Base-by-base conservation (phyloP, 345 rosid genomes). In the Brassica nigra region DNA sequence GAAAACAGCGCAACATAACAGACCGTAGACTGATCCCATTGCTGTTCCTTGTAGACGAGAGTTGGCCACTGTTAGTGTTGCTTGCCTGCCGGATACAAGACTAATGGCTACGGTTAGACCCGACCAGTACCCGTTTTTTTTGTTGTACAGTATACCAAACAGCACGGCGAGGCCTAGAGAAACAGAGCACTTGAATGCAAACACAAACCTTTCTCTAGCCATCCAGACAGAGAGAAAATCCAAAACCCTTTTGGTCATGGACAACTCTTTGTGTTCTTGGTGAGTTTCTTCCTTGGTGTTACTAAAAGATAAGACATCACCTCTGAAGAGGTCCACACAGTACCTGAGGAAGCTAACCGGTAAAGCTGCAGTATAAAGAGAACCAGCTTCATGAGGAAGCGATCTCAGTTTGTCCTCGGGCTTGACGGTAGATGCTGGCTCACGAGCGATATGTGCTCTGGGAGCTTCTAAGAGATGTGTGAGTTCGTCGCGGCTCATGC, bases 21-120 rank as follows among this genome's bases (percentile, higher is more conserved):
- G 61, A 64, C 90, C 93, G 8, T 91, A 91, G 36, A 89, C 86
- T 15, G 96, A 91, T 77, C 96, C 96, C 85, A 89, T 84, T 5
- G 89, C 93, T 0, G 93, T 89, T 66, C 96, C 96, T 80, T 88
- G 96, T 0, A 85, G 87, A 1, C 96, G 85, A 27, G 93, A 87
- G 80, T 91, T 91, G 0, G 96, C 86, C 1, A 84, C 67, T 16
- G 86, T 80, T 39, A 91, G 78, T 31, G 88, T 88, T 23, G 93
- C 88, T 57, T 88, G 91, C 69, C 91, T 80, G 5, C 86, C 87
- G 14, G 80, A 82, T 10, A 81, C 85, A 61, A 91, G 82, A 70
- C 96, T 86, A 33, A 89, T 88, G 66, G 96, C 96, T 58, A 87
- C 89, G 8, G 89, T 86, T 47, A 91, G 85, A 54, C 96, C 96